phyloP scores from a whole-genome alignment of 345 rosid species.

The Gynandropsis gynandra region DNA sequence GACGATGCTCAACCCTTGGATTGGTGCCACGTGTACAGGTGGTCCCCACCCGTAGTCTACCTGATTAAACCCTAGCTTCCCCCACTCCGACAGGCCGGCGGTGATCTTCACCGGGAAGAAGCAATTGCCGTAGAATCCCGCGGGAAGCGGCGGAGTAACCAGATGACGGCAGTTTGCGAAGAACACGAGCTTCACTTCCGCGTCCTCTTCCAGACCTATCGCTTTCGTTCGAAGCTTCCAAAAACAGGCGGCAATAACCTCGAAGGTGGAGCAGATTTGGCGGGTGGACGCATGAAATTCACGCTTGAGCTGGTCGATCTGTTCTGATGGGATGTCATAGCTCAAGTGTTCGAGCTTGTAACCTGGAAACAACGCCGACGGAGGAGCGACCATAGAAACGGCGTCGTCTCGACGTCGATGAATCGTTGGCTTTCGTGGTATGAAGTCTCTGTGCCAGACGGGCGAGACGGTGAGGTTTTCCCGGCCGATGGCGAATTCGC shows the following conservation, averaged over 20 bases:
- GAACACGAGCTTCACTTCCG: conserved; percentile 46
- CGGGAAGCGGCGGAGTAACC: conserved; percentile 44
- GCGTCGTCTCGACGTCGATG: conserved; percentile 1
- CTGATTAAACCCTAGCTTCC: conserved; percentile 51
- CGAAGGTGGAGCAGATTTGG: conserved; percentile 46
- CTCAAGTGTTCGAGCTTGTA: conserved; percentile 8
- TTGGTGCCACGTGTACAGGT: conserved; percentile 44
- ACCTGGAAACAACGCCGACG: conserved; percentile 29
- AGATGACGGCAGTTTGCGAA: conserved; percentile 52
- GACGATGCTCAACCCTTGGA: conserved; percentile 46
- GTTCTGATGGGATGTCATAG: conserved; percentile 44
- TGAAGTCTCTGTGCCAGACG: conserved; percentile 45
- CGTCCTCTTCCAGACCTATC: conserved; percentile 21
- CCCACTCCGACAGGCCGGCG: conserved; percentile 50
- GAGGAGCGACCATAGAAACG: conserved; percentile 22
- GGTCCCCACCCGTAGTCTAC: conserved; percentile 60
- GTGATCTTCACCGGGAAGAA: conserved; percentile 54
- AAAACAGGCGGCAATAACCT: conserved; percentile 40
- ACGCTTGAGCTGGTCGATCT: conserved; percentile 34
- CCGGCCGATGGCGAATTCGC: conserved; percentile 45
- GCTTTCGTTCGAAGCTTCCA: conserved; percentile 43
- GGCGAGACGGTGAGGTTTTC: conserved; percentile 31
- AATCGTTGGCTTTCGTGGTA: conserved; percentile 12
- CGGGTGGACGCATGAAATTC: conserved; percentile 30
- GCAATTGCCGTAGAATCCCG: conserved; percentile 67